phyloP scores from a whole-genome alignment of 208 protist species.

The Crithidia acanthocephali region DNA sequence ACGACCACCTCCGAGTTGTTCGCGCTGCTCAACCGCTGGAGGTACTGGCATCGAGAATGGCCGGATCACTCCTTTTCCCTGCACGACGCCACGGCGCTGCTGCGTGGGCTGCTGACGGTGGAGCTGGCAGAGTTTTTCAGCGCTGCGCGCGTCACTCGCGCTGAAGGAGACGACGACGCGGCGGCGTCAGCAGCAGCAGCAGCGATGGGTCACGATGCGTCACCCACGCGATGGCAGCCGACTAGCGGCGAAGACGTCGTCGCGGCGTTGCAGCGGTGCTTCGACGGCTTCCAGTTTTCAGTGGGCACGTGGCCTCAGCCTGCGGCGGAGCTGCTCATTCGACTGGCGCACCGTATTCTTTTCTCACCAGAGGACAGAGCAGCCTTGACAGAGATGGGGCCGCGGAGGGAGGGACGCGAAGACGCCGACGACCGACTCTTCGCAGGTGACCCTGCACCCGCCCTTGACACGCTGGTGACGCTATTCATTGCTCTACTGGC shows the following conservation, averaged over 20 bases:
- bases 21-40: too few species aligned
- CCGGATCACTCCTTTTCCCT: background rate
- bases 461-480: slow-evolving; percentile 30
- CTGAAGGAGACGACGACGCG: background rate
- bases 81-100: background rate
- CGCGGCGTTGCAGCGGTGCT: background rate
- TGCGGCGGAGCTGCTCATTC: background rate
- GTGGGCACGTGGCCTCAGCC: background rate
- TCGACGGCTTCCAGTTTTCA: background rate
- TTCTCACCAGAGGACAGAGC: slow-evolving; percentile 2
- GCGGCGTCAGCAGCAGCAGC: background rate
- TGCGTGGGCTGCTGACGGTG: background rate
- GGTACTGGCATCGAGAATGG: background rate
- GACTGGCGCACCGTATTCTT: background rate
- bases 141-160: background rate
- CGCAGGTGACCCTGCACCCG: background rate
- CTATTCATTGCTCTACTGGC: slow-evolving; percentile 15
- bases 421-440: background rate
- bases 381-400: background rate
- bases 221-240: too few species aligned
- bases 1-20: too few species aligned
- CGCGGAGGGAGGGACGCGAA: background rate
- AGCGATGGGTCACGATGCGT: too few species aligned
- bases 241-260: too few species aligned
- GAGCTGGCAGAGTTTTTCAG: background rate